A percentile compares a stretch with the other conserved stretches of the same genome.
Evolutionary conservation across 352 stramenopile genomes (phyloP).

Genomic region (Phytophthora crassamura): DNA sequence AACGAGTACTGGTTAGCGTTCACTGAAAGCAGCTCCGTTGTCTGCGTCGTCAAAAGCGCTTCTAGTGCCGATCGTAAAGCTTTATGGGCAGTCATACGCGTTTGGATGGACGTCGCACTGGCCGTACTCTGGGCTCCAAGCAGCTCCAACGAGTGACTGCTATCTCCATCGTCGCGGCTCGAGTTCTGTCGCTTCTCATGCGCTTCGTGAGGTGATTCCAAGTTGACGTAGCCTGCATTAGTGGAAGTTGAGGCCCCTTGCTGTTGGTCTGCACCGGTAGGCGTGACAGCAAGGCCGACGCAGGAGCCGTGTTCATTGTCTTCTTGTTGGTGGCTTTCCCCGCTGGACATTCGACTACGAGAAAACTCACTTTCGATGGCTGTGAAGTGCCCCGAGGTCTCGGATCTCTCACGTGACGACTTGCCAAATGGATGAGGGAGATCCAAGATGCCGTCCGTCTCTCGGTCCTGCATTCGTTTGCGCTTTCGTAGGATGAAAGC

Average conservation of each 20-base stretch:
- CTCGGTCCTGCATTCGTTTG: slow-evolving; percentile 22
- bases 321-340: slow-evolving; percentile 16
- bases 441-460: slow-evolving; percentile 28
- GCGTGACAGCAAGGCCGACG: slow-evolving; percentile 19
- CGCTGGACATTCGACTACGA: slow-evolving; percentile 26
- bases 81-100: slow-evolving; percentile 24
- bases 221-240: slow-evolving; percentile 25
- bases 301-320: slow-evolving; percentile 18
- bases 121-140: slow-evolving; percentile 22
- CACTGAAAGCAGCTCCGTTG: slow-evolving; percentile 33
- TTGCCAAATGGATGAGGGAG: slow-evolving; percentile 37
- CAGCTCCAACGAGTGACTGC: slow-evolving; percentile 29
- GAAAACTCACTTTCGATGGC: slow-evolving; percentile 39
- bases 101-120: slow-evolving; percentile 20
- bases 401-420: slow-evolving; percentile 16
- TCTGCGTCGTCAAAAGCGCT: slow-evolving; percentile 17
- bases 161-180: slow-evolving; percentile 16
- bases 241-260: slow-evolving; percentile 1
- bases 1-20: slow-evolving; percentile 46
- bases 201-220: slow-evolving; percentile 17
- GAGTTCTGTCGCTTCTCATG: slow-evolving; percentile 5
- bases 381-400: slow-evolving; percentile 36
- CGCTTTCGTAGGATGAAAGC: slow-evolving; percentile 28
- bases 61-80: slow-evolving; percentile 28
- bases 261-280: slow-evolving; percentile 12